These are phyloP conservation scores for Oryza meyeriana DNA, from an alignment of 176 grass and related monocot species.

Conservation along the genomic window DNA sequence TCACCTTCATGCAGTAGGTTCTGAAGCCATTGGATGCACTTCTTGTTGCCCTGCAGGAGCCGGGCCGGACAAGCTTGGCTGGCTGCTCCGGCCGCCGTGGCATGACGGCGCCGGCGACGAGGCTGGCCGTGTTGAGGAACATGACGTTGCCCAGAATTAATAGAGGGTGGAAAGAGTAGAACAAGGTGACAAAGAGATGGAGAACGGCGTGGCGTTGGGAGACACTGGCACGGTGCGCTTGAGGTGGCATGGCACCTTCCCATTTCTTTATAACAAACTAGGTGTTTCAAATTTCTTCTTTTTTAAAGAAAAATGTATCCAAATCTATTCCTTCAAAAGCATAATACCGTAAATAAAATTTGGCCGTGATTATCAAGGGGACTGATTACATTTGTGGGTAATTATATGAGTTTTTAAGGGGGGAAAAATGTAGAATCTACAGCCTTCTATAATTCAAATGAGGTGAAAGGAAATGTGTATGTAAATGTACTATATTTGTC, in stretches of 20 bases:
- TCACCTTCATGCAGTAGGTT: slow-evolving; percentile 55
- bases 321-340: not conserved
- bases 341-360: not conserved
- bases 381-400: not conserved
- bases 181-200: not conserved
- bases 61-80: not conserved
- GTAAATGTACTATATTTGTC: not conserved
- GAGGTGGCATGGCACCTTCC: not conserved
- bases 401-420: not conserved
- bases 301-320: not conserved
- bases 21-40: slow-evolving; percentile 32
- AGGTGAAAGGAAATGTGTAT: not conserved
- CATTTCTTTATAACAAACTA: not conserved
- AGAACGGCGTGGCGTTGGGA: not conserved
- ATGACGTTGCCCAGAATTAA: not conserved
- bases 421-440: not conserved
- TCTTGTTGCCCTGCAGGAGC: slow-evolving; percentile 11
- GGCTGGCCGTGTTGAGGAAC: not conserved
- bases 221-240: not conserved
- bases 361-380: not conserved
- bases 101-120: not conserved
- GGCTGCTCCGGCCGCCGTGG: not conserved
- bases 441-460: too few relatives aligned
- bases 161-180: not conserved
- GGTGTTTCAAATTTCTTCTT: not conserved